These are phyloP conservation scores for Nidularia pulvinata DNA, from an alignment of 768 basidiomycete genomes.

Conservation along the genomic window DNA sequence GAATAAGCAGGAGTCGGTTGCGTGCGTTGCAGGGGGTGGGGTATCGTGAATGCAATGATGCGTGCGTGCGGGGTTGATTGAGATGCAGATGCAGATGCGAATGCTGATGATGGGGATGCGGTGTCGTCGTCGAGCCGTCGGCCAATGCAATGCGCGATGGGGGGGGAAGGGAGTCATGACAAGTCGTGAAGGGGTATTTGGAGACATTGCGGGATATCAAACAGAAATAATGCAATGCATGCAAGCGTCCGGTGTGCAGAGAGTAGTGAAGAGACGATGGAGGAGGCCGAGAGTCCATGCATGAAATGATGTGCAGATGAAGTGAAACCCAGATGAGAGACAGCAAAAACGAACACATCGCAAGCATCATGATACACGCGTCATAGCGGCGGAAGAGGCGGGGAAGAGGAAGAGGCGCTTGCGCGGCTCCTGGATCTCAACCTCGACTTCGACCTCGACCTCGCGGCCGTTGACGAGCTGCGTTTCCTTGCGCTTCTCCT, in stretches of 20 bases:
- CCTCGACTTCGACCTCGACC: constrained; percentile 46
- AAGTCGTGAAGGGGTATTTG: too few species aligned
- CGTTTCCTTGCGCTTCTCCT: constrained; percentile 55
- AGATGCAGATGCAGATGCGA: not conserved
- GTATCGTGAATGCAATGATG: not conserved
- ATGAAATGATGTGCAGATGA: too few species aligned
- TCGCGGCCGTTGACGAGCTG: constrained; percentile 49
- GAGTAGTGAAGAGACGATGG: too few species aligned
- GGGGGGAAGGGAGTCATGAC: too few species aligned
- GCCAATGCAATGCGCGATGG: not conserved
- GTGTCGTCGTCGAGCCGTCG: not conserved
- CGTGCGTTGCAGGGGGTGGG: not conserved
- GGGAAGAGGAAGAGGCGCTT: constrained; percentile 77
- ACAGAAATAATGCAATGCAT: too few species aligned
- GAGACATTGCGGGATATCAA: too few species aligned
- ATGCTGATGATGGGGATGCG: not conserved
- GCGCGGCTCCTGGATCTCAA: constrained; percentile 51
- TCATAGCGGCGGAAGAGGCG: constrained; percentile 19
- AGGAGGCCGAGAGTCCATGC: too few species aligned
- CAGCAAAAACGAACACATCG: too few species aligned
- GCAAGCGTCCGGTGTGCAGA: too few species aligned
- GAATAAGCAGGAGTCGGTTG: not conserved
- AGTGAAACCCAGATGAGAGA: too few species aligned
- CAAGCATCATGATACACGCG: too few species aligned
- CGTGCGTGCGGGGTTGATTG: not conserved